phyloP scores from a whole-genome alignment of 169 alveolate genomes.

The Blepharisma undulans region DNA sequence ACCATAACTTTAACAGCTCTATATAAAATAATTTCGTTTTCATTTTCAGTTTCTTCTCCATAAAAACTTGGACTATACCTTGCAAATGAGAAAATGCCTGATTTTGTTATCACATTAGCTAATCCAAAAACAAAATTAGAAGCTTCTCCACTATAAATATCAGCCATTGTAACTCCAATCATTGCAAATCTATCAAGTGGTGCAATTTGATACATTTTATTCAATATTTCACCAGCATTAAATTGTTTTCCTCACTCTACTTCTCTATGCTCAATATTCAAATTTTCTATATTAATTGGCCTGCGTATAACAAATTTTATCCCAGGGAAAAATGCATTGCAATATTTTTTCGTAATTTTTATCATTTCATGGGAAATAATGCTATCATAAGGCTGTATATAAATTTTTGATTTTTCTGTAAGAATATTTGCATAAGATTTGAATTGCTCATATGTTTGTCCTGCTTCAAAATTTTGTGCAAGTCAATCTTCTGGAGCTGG shows the following conservation, averaged over 20 bases:
- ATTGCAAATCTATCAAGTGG: conserved; percentile 21
- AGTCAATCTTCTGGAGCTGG: conserved; percentile 39
- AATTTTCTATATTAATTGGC: background rate
- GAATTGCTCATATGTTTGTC: background rate
- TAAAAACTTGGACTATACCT: conserved; percentile 27
- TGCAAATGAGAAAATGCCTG: conserved; percentile 76
- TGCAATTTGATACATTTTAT: conserved; percentile 33
- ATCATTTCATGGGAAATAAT: background rate
- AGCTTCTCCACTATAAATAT: conserved; percentile 58
- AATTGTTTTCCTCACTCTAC: conserved; percentile 34
- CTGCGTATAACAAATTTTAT: background rate
- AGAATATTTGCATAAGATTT: background rate
- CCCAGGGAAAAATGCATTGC: conserved; percentile 50
- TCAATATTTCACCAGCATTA: conserved; percentile 49
- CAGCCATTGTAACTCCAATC: conserved; percentile 35
- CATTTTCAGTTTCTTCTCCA: conserved; percentile 13
- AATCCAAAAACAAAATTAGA: conserved; percentile 78
- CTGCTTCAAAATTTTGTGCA: conserved; percentile 13
- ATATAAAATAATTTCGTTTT: conserved; percentile 27
- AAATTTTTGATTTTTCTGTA: conserved; percentile 10
- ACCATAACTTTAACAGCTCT: conserved; percentile 72
- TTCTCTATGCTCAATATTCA: background rate
- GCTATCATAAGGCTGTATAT: conserved; percentile 46
- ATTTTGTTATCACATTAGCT: conserved; percentile 40
- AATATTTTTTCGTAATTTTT: conserved; percentile 13